Evolutionary conservation across 1,139 yeast genomes (phyloP).

Genomic region (Pichia sp.): DNA sequence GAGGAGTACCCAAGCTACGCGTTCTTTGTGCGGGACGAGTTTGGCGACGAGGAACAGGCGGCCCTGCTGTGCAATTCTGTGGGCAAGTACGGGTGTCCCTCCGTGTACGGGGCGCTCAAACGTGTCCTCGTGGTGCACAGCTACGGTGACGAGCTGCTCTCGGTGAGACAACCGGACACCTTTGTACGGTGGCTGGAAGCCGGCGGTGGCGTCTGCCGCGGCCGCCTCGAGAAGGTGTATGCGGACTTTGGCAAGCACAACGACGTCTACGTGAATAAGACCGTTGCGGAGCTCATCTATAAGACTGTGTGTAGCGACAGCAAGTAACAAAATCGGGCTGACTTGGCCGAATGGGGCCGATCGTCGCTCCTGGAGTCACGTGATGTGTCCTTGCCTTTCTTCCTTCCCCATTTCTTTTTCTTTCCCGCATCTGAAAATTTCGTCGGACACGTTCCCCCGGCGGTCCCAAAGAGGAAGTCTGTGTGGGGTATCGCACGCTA

Average conservation of each 20-base stretch:
- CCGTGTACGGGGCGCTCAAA: slow-evolving; percentile 11
- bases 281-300: slow-evolving; percentile 5
- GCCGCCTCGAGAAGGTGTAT: not conserved
- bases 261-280: slow-evolving; percentile 6
- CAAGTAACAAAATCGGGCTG: too few relatives aligned
- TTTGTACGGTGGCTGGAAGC: slow-evolving; percentile 23
- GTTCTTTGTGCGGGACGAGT: slow-evolving; percentile 43
- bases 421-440: not conserved
- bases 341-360: too few relatives aligned
- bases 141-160: slow-evolving; percentile 34
- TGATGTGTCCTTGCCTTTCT: not conserved
- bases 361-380: not conserved
- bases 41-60: slow-evolving; percentile 28
- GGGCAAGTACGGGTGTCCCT: not conserved
- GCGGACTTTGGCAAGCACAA: slow-evolving; percentile 13
- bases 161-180: slow-evolving; percentile 30
- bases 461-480: slow-evolving; percentile 4
- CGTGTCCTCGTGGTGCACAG: slow-evolving; percentile 34
- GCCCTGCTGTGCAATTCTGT: slow-evolving; percentile 18
- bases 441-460: not conserved
- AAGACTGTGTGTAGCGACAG: too few relatives aligned
- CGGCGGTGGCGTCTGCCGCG: not conserved
- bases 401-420: not conserved
- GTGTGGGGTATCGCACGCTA: not conserved
- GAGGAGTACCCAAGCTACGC: slow-evolving; percentile 43